Evolutionary conservation across 1,284 basidiomycete genomes (phyloP).

Genomic region (Ceraceosorus bombacis): DNA sequence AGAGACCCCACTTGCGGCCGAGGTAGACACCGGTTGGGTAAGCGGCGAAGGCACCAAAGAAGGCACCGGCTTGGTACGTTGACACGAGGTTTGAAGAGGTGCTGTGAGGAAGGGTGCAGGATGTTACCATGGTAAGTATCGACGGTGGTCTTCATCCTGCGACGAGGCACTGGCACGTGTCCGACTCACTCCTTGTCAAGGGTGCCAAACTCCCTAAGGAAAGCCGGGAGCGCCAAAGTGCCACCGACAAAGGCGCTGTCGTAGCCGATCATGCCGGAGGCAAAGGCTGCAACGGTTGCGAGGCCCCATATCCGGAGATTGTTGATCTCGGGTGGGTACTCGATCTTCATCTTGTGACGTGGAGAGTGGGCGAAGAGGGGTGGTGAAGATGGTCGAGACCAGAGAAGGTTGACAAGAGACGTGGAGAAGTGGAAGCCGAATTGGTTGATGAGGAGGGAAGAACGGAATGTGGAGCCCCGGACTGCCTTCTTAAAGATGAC

Average conservation of each 20-base stretch:
- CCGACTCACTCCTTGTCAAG: conserved; percentile 1
- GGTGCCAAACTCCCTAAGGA: conserved; percentile 52
- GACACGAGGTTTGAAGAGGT: conserved; percentile 53
- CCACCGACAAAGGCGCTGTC: conserved; percentile 55
- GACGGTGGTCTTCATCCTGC: not conserved
- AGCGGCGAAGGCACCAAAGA: conserved; percentile 30
- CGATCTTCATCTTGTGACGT: conserved; percentile 48
- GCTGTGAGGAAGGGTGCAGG: conserved; percentile 29
- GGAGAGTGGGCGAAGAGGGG: conserved; percentile 12
- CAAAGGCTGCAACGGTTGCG: conserved; percentile 34
- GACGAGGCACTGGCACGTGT: conserved; percentile 7
- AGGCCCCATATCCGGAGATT: conserved; percentile 54
- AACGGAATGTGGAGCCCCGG: not conserved
- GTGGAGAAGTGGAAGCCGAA: not conserved
- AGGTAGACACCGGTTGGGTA: conserved; percentile 22
- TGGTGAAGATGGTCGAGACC: not conserved
- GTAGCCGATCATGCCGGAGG: conserved; percentile 47
- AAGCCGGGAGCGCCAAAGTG: conserved; percentile 52
- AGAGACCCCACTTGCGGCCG: conserved; percentile 28
- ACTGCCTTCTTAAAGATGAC: no score
- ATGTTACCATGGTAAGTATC: not conserved
- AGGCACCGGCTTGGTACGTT: conserved; percentile 52
- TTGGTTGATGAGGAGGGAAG: not conserved
- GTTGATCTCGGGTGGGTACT: conserved; percentile 54
- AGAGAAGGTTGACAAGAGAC: not conserved